Base-by-base conservation (phyloP, 305 asterid species). In the Fraxinus platypoda region DNA sequence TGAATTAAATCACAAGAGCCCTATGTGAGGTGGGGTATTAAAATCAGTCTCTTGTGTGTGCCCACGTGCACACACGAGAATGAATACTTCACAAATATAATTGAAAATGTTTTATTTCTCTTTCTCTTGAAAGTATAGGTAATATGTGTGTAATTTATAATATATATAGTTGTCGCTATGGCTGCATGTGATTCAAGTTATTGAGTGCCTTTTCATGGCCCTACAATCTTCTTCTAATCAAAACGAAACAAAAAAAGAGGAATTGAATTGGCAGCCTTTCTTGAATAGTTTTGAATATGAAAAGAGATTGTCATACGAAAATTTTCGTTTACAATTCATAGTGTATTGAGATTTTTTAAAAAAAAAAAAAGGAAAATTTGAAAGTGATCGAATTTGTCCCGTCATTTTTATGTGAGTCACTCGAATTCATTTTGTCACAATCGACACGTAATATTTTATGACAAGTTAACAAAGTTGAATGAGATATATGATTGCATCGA, bases 11-110 rank as follows among this genome's bases (percentile, higher is more conserved):
- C 84, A 81, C 85, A 85, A 79, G 87, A 83, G 77, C 74, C 85
- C 76, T 87, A 85, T 86, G 81, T 59, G 59, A 17, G 83, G 90
- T 87, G 91, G 93, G 94, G 87, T 85, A 88, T 52, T 85, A n/a
- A 82, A 77, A 78, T 84, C 81, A 86, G 91, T 86, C 87, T 87
- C 87, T 87, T 86, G 81, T 83, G 85, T 87, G 89, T 76, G 90
- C 88, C 97, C 98, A 92, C 97, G 97, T 92, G 98, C 97, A 90
- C 87, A 73, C 94, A 84, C 86, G 87, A 79, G 84, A 81, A 83
- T 82, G 88, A 85, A 79, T 62, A 86, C 87, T 80, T 83, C 82
- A 68, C 64, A 84, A 83, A 77, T 87, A 43, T 83, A 78, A 85
- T 88, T 89, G 82, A 83, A 84, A 84, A 83, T 81, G 41, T 75